A percentile compares a stretch with the other conserved stretches of the same genome.
Evolutionary conservation across 2,329 filamentous ascomycete genomes (phyloP).

Genomic region (Raffaelea arxii): DNA sequence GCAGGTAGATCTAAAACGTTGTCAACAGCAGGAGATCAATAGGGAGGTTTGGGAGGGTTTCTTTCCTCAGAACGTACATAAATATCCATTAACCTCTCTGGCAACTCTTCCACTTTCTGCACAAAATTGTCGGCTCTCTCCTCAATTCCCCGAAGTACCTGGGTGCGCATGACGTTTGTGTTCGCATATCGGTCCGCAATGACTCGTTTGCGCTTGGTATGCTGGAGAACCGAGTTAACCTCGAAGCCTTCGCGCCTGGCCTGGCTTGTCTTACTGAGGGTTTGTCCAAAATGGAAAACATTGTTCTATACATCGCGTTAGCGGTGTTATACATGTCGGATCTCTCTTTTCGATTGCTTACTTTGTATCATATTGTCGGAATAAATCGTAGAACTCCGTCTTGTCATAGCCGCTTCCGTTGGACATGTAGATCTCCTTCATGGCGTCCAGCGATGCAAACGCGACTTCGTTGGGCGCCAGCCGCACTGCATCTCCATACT

Average conservation of each 20-base stretch:
- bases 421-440: constrained; percentile 54
- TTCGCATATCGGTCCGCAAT: constrained; percentile 60
- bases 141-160: constrained; percentile 45
- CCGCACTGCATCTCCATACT: constrained; percentile 47
- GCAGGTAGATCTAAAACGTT: constrained; percentile 29
- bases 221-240: constrained; percentile 27
- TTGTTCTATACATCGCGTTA: constrained; percentile 30
- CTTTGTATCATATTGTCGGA: constrained; percentile 40
- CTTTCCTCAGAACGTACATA: constrained; percentile 50
- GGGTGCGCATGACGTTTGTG: constrained; percentile 49
- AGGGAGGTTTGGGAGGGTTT: background rate
- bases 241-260: no score
- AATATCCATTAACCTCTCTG: constrained; percentile 40
- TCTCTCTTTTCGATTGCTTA: background rate
- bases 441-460: constrained; percentile 43
- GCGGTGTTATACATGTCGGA: background rate
- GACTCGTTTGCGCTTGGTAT: constrained; percentile 51
- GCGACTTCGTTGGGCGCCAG: constrained; percentile 49
- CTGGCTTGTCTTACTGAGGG: constrained; percentile 29
- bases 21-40: background rate
- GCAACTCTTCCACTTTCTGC: constrained; percentile 35
- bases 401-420: constrained; percentile 55
- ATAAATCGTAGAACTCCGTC: constrained; percentile 53
- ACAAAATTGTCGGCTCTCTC: constrained; percentile 47
- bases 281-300: constrained; percentile 49